Percentiles rank a stretch among this genome's conserved stretches.
These are phyloP conservation scores for Porodaedalea pini DNA, from an alignment of 1,284 basidiomycete genomes.

Conservation along the genomic window DNA sequence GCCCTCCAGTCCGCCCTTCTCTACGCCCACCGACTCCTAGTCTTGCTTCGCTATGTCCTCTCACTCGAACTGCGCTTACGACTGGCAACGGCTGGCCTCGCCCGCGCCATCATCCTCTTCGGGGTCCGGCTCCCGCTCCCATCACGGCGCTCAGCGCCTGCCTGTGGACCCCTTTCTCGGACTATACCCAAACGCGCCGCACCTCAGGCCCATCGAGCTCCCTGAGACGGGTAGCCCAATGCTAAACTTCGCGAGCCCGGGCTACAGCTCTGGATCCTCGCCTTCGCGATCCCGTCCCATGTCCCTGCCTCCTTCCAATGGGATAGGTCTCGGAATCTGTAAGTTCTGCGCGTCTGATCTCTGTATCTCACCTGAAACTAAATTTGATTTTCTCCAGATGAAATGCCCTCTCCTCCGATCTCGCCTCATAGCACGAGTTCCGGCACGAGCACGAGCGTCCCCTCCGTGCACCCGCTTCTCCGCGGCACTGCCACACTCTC, in stretches of 20 bases:
- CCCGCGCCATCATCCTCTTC: background rate
- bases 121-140: background rate
- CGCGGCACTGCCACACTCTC: background rate
- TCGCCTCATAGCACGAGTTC: background rate
- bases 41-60: background rate
- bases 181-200: slow-evolving; percentile 13
- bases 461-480: slow-evolving; percentile 12
- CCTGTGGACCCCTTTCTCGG: slow-evolving; percentile 5
- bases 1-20: background rate
- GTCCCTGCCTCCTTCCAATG: slow-evolving; percentile 11
- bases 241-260: slow-evolving; percentile 3
- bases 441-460: background rate
- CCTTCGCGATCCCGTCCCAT: slow-evolving; percentile 9
- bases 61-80: background rate
- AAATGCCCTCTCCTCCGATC: background rate
- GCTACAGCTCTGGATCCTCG: background rate
- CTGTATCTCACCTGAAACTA: background rate
- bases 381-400: slow-evolving; percentile 1
- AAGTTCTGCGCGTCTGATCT: background rate
- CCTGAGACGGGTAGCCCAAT: slow-evolving; percentile 12
- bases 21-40: background rate
- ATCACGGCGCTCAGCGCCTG: background rate
- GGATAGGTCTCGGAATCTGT: slow-evolving; percentile 13
- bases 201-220: slow-evolving; percentile 14
- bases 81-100: background rate